These are phyloP conservation scores for Chaetomium olivaceum DNA, from an alignment of 2,329 filamentous ascomycete genomes.

Conservation along the genomic window DNA sequence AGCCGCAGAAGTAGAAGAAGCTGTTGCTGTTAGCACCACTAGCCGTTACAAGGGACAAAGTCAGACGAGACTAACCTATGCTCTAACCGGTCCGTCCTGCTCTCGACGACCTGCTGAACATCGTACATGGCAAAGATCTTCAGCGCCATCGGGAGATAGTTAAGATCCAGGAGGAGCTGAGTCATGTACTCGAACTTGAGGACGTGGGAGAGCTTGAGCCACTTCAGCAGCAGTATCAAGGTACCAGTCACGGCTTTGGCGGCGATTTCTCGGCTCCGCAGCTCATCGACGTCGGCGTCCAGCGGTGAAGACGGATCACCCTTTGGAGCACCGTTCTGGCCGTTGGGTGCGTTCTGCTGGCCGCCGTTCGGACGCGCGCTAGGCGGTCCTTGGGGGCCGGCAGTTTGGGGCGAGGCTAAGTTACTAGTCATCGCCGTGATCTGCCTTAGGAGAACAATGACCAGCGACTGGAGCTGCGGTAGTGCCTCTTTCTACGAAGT, in stretches of 20 bases:
- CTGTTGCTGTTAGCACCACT: constrained; percentile 35
- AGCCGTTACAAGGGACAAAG: not conserved
- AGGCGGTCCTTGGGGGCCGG: constrained; percentile 43
- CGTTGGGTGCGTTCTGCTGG: constrained; percentile 37
- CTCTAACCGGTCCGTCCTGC: constrained; percentile 78
- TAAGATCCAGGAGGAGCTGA: constrained; percentile 89
- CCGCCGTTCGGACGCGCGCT: constrained; percentile 44
- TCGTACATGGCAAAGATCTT: constrained; percentile 96
- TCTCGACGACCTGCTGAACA: constrained; percentile 84
- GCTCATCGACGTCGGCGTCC: constrained; percentile 77
- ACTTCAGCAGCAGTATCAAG: constrained; percentile 85
- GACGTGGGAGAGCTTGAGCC: constrained; percentile 93
- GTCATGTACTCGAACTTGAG: constrained; percentile 95
- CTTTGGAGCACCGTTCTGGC: constrained; percentile 37
- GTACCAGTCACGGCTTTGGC: constrained; percentile 91
- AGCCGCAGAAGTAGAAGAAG: constrained; percentile 88
- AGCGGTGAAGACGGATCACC: constrained; percentile 50
- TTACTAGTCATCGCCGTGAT: constrained; percentile 85
- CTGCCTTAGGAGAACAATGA: constrained; percentile 89
- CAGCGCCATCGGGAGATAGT: constrained; percentile 87
- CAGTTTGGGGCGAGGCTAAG: constrained; percentile 63
- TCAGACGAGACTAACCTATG: constrained; percentile 61
- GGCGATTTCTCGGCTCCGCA: constrained; percentile 81
- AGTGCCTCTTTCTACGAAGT: constrained; percentile 65
- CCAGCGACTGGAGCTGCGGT: constrained; percentile 85